A percentile compares a stretch with the other conserved stretches of the same genome.
phyloP scores from a whole-genome alignment of 1,284 basidiomycete genomes.

The Cryptococcus wingfieldii region DNA sequence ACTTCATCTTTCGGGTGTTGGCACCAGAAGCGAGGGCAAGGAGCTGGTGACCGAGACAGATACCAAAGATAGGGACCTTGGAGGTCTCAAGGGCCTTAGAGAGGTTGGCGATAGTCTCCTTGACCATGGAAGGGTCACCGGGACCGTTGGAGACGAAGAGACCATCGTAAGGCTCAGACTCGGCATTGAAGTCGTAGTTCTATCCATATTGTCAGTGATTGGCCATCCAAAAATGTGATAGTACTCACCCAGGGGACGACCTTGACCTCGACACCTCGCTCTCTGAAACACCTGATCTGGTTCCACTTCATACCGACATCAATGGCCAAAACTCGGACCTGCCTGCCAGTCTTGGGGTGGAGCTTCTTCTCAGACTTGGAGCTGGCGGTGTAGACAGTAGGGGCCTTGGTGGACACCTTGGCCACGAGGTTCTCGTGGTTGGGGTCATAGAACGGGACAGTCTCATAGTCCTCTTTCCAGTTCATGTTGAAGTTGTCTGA shows the following conservation, averaged over 20 bases:
- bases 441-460: conserved; percentile 80
- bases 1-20: conserved; percentile 96
- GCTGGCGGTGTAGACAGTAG: conserved; percentile 63
- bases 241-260: conserved; percentile 81
- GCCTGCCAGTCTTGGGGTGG: conserved; percentile 72
- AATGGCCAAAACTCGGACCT: conserved; percentile 79
- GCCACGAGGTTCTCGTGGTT: conserved; percentile 90
- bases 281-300: conserved; percentile 94
- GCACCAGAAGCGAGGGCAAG: conserved; percentile 93
- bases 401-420: conserved; percentile 68
- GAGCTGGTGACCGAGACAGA: conserved; percentile 97
- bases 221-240: not conserved
- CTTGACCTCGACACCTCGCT: conserved; percentile 91
- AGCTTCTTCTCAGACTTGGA: conserved; percentile 55
- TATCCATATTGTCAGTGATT: conserved; percentile 9
- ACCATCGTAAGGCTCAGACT: conserved; percentile 81
- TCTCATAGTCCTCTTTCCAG: conserved; percentile 79
- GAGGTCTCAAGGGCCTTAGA: conserved; percentile 66
- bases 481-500: conserved; percentile 39
- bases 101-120: conserved; percentile 68
- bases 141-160: conserved; percentile 98
- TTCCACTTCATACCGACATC: conserved; percentile 99
- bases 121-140: conserved; percentile 87
- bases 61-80: conserved; percentile 91
- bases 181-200: conserved; percentile 81